phyloP scores from a whole-genome alignment of 805 yeast genomes.

The Lipomyces sp. region DNA sequence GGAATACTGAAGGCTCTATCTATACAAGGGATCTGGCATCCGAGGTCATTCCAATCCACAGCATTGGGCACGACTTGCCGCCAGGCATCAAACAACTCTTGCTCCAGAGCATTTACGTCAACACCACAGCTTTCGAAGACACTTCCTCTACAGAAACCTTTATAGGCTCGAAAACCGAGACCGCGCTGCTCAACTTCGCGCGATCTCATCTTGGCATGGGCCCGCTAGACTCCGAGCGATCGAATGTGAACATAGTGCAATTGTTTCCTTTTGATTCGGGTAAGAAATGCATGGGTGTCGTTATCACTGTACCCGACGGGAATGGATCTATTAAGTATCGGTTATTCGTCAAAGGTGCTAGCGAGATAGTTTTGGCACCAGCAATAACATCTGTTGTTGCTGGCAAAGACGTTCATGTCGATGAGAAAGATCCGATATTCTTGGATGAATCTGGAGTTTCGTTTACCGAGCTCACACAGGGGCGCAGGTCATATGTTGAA shows the following conservation, averaged over 20 bases:
- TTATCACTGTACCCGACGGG: conserved; percentile 55
- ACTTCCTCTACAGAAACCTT: conserved; percentile 58
- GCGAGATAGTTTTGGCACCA: conserved; percentile 75
- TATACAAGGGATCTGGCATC: conserved; percentile 18
- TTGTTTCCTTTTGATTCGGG: conserved; percentile 89
- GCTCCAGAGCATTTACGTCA: conserved; percentile 67
- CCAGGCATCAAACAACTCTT: conserved; percentile 41
- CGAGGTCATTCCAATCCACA: conserved; percentile 29
- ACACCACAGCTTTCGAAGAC: conserved; percentile 86
- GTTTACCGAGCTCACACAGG: conserved; percentile 31
- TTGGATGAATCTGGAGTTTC: conserved; percentile 20
- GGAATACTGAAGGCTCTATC: neutral
- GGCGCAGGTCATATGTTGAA: conserved; percentile 43
- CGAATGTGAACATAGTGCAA: conserved; percentile 59
- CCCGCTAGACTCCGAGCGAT: conserved; percentile 56
- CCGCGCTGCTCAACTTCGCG: conserved; percentile 78
- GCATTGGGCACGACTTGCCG: conserved; percentile 33
- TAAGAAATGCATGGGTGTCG: conserved; percentile 89
- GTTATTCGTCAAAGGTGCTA: conserved; percentile 87
- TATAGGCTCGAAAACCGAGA: conserved; percentile 93
- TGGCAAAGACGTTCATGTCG: conserved; percentile 40
- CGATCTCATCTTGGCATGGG: conserved; percentile 56
- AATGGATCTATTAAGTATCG: conserved; percentile 49
- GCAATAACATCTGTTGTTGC: conserved; percentile 21
- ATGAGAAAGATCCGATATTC: conserved; percentile 37